Base-by-base conservation (phyloP, 31 red algal species). In the Odonthalia washingtoniensis region DNA sequence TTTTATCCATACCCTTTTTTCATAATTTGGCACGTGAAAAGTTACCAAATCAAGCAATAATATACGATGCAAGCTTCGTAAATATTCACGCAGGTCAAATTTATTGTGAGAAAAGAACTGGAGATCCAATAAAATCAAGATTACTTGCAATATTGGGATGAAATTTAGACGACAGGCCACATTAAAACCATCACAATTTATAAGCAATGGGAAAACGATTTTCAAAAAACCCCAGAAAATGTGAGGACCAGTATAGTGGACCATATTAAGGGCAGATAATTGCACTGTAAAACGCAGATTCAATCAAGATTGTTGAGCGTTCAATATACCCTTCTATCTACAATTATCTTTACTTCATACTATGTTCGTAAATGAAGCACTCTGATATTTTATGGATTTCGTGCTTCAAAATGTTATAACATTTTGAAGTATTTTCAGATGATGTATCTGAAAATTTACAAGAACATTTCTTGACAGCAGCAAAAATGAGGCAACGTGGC, bases 371-470 rank as follows among this genome's bases (percentile, higher is more conserved):
- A 46, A 80, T 0, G 42, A 80, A 6, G 39, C 76, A 80, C 28
- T 80, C 4, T 46, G 76, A 18, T 80, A 80, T 35, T 80, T 80
- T 46, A 80, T 6, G n/a, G 76, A 80, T 60, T n/a, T 53, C 46
- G 76, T 80, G 0, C 3, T 60, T 4, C 16, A 80, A 6, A 21
- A 5, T 0, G 76, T 14, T 49, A n/a, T n/a, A n/a, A n/a, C n/a
- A n/a, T n/a, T n/a, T n/a, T n/a, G n/a, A n/a, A n/a, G 27, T 6
- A 36, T 75, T 0, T 12, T 0, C 40, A 18, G 16, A 75, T 36
- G 72, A 75, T 75, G 72, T 5, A 36, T 75, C 40, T 17, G 27
- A 36, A 3, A 5, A 9, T 0, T 26, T 75, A 42, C 3, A 18
- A 75, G 3, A 0, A 6, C 72, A 75, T 17, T 75, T 75, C 17